phyloP scores from a whole-genome alignment of 2,329 filamentous ascomycete genomes.

The Neodidymelliopsis sp. region DNA sequence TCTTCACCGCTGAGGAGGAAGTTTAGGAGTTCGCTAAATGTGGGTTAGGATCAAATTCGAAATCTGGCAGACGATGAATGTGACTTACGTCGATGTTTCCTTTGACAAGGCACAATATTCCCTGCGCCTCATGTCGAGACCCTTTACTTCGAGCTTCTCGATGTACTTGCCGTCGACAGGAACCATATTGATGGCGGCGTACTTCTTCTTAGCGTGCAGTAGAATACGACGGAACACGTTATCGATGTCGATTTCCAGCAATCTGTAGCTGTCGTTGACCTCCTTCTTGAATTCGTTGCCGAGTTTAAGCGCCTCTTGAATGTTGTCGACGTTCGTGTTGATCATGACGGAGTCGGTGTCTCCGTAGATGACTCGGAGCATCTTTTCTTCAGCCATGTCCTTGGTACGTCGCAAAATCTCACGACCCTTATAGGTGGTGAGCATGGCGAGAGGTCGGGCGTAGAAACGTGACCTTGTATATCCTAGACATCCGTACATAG shows the following conservation, averaged over 20 bases:
- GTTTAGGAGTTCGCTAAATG: slow-evolving; percentile 75
- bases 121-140: slow-evolving; percentile 95
- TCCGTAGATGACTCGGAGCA: slow-evolving; percentile 95
- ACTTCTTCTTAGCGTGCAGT: slow-evolving; percentile 98
- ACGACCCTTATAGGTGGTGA: slow-evolving; percentile 96
- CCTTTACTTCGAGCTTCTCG: slow-evolving; percentile 97
- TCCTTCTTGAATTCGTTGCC: slow-evolving; percentile 94
- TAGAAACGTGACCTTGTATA: slow-evolving; percentile 98
- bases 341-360: slow-evolving; percentile 99
- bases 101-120: slow-evolving; percentile 97
- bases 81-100: slow-evolving; percentile 77
- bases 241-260: slow-evolving; percentile 97
- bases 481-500: slow-evolving; percentile 98
- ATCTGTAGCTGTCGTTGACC: slow-evolving; percentile 90
- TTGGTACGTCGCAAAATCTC: slow-evolving; percentile 97
- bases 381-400: slow-evolving; percentile 88
- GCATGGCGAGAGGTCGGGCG: slow-evolving; percentile 89
- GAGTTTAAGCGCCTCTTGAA: slow-evolving; percentile 87
- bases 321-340: slow-evolving; percentile 95
- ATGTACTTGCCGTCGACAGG: slow-evolving; percentile 88
- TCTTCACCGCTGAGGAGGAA: slow-evolving; percentile 95
- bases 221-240: slow-evolving; percentile 94
- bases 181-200: slow-evolving; percentile 93
- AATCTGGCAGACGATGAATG: no score
- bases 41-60: slow-evolving; percentile 23